A percentile compares a stretch with the other conserved stretches of the same genome.
These are phyloP conservation scores for Fistulinella prunicolor DNA, from an alignment of 768 basidiomycete genomes.

Conservation along the genomic window DNA sequence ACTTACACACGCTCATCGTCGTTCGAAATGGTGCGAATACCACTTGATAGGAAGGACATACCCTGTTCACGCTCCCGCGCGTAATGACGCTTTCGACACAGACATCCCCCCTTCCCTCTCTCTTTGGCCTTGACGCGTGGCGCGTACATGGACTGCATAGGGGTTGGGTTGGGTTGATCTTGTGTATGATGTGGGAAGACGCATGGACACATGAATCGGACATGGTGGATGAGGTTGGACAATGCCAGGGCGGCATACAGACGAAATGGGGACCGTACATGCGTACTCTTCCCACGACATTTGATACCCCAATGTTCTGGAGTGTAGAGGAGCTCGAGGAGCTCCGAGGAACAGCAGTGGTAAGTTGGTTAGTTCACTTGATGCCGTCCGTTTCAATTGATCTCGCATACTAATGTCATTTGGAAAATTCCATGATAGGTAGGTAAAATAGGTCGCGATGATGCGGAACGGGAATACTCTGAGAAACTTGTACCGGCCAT, in stretches of 20 bases:
- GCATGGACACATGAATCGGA: constrained; percentile 66
- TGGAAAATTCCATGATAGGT: constrained; percentile 3
- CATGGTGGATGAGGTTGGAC: constrained; percentile 2
- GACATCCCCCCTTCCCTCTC: constrained; percentile 62
- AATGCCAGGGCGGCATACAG: not conserved
- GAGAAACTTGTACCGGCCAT: constrained; percentile 69
- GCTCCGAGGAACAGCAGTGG: constrained; percentile 80
- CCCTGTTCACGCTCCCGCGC: constrained; percentile 82
- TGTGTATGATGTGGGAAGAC: constrained; percentile 96
- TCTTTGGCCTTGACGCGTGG: constrained; percentile 67
- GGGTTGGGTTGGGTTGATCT: constrained; percentile 86
- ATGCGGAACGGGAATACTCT: constrained; percentile 72
- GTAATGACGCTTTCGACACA: constrained; percentile 72
- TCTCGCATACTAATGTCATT: not conserved
- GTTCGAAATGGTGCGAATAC: not conserved
- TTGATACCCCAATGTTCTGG: constrained; percentile 98
- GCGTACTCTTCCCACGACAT: constrained; percentile 57
- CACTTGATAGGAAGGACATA: constrained; percentile 57
- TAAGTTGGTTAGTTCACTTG: constrained; percentile 53
- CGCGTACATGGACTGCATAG: constrained; percentile 51
- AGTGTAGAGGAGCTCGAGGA: constrained; percentile 63
- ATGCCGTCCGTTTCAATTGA: not conserved
- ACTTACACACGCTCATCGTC: too few relatives aligned
- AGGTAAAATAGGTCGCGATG: constrained; percentile 86
- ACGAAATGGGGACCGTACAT: constrained; percentile 27